Evolutionary conservation across 2,329 filamentous ascomycete species (phyloP), one percentile per base, ranked within the genome.

Genomic region (Alternaria rosae): DNA sequence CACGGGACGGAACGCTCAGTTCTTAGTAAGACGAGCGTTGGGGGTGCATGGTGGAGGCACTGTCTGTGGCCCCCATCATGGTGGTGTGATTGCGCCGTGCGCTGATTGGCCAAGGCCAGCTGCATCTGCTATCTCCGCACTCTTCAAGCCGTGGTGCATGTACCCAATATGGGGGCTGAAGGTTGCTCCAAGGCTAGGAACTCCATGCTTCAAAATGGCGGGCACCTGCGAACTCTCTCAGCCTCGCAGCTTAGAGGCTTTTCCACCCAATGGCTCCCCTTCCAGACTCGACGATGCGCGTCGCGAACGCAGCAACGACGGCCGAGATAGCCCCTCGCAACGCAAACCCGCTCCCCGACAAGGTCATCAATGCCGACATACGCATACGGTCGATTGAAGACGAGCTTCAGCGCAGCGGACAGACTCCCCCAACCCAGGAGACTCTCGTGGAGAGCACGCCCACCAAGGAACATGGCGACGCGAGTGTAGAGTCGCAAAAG

Each of bases 161-260:
- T 64, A 53, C 57, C 58, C 69, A 57, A 65, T 57, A 68, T 75
- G 66, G 75, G 73, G 75, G 74, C 74, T 68, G 69, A 73, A 70
- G 62, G 59, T 17, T 28, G 53, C 44, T 32, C 17, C 45, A 15
- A 21, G 26, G n/a, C 25, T n/a, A 54, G 48, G 58, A 68, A 68
- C 60, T 41, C 56, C 47, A 50, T 54, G 38, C 25, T 30, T 64
- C 51, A 67, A 51, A 42, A 67, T 70, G 65, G 61, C 32, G 11
- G 28, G 43, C 55, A 44, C 44, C 61, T 68, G 67, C 65, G 61
- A 74, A 70, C 65, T 43, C 56, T 48, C 54, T 32, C 59, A 62
- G 54, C 57, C 62, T 65, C 61, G 63, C 41, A 61, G 28, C 41
- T 23, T 30, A 25, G 25, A 12, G 15, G 7, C 21, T 7, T 12